Conservation (phyloP, 306 rosid species). For the Comarum palustre region DNA sequence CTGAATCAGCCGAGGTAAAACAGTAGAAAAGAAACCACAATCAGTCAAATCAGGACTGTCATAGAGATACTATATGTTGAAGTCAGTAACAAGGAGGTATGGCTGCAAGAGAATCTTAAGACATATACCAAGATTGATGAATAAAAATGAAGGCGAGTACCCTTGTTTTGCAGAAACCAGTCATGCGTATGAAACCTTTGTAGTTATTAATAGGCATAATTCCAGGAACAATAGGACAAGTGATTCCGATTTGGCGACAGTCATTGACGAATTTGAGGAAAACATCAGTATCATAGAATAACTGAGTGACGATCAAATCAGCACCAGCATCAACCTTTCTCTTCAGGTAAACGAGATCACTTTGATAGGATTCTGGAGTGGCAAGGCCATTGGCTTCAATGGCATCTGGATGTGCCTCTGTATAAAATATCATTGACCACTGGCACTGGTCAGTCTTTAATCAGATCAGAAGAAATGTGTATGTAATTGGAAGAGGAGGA, state of each 20-base stretch:
- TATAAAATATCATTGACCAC: neutral
- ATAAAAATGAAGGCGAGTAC: constrained; percentile 27
- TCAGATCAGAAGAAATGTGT: neutral
- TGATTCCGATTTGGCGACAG: constrained; percentile 96
- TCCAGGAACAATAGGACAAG: constrained; percentile 95
- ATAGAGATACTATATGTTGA: neutral
- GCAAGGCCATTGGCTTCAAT: constrained; percentile 75
- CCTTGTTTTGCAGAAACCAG: constrained; percentile 97
- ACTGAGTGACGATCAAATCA: constrained; percentile 84
- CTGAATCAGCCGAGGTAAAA: neutral
- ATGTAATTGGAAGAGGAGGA: too few species aligned
- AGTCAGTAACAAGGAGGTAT: neutral
- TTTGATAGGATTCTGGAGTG: constrained; percentile 63
- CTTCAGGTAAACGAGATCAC: constrained; percentile 79
- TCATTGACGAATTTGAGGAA: constrained; percentile 93
- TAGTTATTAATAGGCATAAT: constrained; percentile 97
- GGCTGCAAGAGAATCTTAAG: too few species aligned
- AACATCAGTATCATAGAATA: constrained; percentile 81
- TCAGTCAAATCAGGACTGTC: neutral
- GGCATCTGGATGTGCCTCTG: constrained; percentile 92
- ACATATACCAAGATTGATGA: neutral
- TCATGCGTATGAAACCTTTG: constrained; percentile 93
- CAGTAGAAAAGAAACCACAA: neutral
- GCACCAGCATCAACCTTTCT: constrained; percentile 97
- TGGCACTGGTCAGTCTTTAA: neutral